A percentile compares a stretch with the other conserved stretches of the same genome.
Evolutionary conservation across 78 protist genomes (phyloP).

Genomic region (Dictyostelium firmibasis): DNA sequence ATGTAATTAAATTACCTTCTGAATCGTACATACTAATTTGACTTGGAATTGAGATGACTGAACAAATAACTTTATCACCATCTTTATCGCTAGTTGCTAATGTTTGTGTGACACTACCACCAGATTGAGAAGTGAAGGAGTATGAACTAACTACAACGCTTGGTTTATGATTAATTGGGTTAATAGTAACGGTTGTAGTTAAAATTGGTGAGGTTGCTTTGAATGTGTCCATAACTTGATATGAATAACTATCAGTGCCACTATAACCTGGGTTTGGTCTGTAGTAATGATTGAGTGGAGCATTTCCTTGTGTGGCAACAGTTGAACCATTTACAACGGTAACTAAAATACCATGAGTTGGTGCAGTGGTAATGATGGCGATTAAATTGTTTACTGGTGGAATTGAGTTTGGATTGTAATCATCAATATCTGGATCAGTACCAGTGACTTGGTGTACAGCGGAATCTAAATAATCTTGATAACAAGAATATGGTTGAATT

Average conservation of each 20-base stretch:
- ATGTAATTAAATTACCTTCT: neutral
- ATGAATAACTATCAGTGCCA: constrained; percentile 8
- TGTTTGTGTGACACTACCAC: neutral
- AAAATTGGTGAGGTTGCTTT: neutral
- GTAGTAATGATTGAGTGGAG: neutral
- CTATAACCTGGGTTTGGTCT: constrained; percentile 23
- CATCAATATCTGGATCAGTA: neutral
- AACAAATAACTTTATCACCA: neutral
- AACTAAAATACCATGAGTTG: neutral
- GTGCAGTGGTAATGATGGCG: neutral
- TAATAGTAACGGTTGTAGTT: neutral
- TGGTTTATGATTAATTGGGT: constrained; percentile 20
- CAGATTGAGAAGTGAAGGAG: neutral
- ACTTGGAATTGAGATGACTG: neutral
- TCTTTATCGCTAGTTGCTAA: neutral
- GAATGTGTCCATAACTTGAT: neutral
- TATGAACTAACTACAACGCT: neutral
- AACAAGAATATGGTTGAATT: neutral
- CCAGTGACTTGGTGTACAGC: neutral
- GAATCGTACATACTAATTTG: neutral
- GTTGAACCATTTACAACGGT: neutral
- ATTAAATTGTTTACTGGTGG: neutral
- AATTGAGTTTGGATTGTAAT: neutral
- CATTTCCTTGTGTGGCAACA: neutral
- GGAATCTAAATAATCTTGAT: neutral